These are phyloP conservation scores for Colletotrichum salicis DNA, from an alignment of 2,329 filamentous ascomycete genomes.

Conservation along the genomic window DNA sequence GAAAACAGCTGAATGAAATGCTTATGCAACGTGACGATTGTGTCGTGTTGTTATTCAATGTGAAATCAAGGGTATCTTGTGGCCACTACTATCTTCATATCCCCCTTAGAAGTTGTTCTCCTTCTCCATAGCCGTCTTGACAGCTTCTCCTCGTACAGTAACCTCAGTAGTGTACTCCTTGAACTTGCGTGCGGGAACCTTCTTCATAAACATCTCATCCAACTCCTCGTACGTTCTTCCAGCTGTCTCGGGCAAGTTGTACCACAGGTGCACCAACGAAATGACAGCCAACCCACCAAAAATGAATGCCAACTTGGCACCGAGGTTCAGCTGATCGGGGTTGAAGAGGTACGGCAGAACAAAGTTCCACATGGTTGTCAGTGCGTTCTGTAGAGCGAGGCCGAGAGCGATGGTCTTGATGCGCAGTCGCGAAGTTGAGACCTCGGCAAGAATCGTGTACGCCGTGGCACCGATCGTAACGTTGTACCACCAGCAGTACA, in stretches of 20 bases:
- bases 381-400: constrained; percentile 45
- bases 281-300: constrained; percentile 49
- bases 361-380: constrained; percentile 35
- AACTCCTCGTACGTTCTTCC: constrained; percentile 41
- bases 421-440: constrained; percentile 49
- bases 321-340: constrained; percentile 43
- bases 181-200: constrained; percentile 40
- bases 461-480: constrained; percentile 53
- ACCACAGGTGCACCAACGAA: constrained; percentile 46
- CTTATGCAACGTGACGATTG: neutral
- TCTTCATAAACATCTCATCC: constrained; percentile 42
- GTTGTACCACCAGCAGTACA: constrained; percentile 53
- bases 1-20: neutral
- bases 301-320: constrained; percentile 53
- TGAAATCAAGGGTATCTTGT: neutral
- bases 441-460: constrained; percentile 51
- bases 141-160: constrained; percentile 28
- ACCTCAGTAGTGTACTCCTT: constrained; percentile 36
- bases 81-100: neutral
- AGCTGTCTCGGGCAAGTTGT: constrained; percentile 49
- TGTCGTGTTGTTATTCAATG: neutral
- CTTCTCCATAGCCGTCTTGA: constrained; percentile 20
- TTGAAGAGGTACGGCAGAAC: constrained; percentile 41
- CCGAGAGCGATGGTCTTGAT: constrained; percentile 54
- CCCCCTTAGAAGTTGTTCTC: constrained; percentile 9